phyloP scores from a whole-genome alignment of 208 protist genomes.

The Leishmania turanica region DNA sequence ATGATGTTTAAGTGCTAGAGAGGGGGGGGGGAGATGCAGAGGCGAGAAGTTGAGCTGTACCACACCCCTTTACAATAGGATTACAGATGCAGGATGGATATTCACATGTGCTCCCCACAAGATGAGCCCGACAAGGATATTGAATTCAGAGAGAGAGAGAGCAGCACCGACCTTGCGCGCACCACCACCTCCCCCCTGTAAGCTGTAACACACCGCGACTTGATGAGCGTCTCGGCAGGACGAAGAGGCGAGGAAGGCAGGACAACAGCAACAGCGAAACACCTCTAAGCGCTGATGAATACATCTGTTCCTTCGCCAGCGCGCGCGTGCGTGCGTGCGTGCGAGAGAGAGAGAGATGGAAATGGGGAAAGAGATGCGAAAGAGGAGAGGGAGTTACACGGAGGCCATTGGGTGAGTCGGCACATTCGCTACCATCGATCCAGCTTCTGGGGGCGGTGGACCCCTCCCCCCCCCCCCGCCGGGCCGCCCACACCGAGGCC shows the following conservation, averaged over 20 bases:
- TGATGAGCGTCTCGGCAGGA: not conserved
- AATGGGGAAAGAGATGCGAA: not conserved
- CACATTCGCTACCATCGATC: not conserved
- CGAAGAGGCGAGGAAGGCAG: not conserved
- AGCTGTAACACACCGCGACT: not conserved
- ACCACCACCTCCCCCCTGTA: not conserved
- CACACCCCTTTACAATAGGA: not conserved
- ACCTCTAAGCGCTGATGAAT: not conserved
- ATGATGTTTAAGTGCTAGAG: not conserved
- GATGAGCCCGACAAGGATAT: not conserved
- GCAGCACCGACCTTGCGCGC: not conserved
- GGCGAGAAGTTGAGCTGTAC: not conserved
- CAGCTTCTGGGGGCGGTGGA: not conserved
- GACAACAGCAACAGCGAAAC: not conserved
- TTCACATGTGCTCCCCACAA: not conserved
- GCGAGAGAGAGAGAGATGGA: not conserved
- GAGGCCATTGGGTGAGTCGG: not conserved
- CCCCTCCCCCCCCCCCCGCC: not conserved
- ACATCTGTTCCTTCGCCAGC: not conserved
- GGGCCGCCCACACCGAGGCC: not conserved
- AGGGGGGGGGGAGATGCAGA: not conserved
- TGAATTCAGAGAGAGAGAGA: not conserved
- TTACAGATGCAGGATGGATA: not conserved
- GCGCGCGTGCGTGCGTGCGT: no score
- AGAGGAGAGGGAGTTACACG: not conserved